Conservation (phyloP, 2,329 filamentous ascomycete genomes). For the Podosphaera xanthii region DNA sequence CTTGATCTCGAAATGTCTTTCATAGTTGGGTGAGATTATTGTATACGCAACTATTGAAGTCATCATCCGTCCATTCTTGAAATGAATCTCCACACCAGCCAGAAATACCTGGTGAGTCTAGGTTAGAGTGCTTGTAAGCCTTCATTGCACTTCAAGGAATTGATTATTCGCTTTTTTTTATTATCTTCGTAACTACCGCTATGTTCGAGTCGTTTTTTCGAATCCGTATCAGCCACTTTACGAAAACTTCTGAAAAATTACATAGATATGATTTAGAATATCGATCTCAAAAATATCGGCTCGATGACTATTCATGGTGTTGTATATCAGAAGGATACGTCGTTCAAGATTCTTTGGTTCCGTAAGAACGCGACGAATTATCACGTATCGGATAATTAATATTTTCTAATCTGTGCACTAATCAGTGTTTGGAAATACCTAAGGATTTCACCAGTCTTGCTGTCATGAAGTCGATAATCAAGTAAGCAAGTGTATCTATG, state of each 20-base stretch:
- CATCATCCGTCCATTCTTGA: not conserved
- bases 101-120: not conserved
- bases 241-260: too few relatives aligned
- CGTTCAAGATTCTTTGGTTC: not conserved
- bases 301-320: too few relatives aligned
- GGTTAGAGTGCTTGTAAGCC: not conserved
- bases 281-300: too few relatives aligned
- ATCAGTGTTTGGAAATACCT: not conserved
- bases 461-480: too few relatives aligned
- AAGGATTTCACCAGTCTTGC: too few relatives aligned
- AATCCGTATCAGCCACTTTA: too few relatives aligned
- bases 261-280: too few relatives aligned
- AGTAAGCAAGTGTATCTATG: too few relatives aligned
- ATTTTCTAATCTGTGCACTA: not conserved
- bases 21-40: not conserved
- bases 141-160: not conserved
- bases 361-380: not conserved
- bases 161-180: not conserved
- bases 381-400: not conserved
- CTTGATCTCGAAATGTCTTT: not conserved
- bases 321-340: not conserved
- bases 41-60: not conserved
- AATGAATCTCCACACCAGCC: not conserved
- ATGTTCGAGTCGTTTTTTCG: too few relatives aligned
- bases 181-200: not conserved